Evolutionary conservation across 208 protist genomes (phyloP).

Genomic region (Crithidia expoeki): DNA sequence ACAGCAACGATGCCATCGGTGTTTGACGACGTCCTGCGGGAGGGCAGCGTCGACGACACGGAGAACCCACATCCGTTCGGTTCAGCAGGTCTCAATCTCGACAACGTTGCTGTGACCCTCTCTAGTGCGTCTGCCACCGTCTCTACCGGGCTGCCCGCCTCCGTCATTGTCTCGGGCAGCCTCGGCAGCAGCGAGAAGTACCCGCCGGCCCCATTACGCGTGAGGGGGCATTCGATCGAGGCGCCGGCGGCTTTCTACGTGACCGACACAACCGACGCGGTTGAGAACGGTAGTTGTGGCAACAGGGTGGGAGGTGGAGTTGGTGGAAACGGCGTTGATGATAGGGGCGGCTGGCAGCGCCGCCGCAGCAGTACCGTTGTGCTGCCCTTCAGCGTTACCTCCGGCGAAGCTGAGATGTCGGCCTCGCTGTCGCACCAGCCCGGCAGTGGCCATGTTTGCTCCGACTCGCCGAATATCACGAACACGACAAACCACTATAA

Average conservation of each 20-base stretch:
- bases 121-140: constrained; percentile 1
- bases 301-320: not conserved
- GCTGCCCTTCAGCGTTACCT: not conserved
- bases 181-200: constrained; percentile 3
- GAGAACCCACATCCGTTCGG: not conserved
- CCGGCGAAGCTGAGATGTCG: not conserved
- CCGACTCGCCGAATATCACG: not conserved
- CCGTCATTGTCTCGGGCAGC: too few relatives aligned
- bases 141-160: not conserved
- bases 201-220: not conserved
- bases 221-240: not conserved
- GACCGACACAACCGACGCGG: not conserved
- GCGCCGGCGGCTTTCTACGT: not conserved
- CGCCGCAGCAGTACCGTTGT: constrained; percentile 6
- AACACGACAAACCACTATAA: not conserved
- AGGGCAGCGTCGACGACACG: not conserved
- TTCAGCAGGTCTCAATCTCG: not conserved
- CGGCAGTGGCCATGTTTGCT: not conserved
- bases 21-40: not conserved
- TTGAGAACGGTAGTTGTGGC: not conserved
- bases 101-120: not conserved
- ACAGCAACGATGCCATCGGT: not conserved
- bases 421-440: not conserved
- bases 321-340: not conserved
- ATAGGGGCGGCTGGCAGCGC: not conserved